Evolutionary conservation across 2,329 filamentous ascomycete species (phyloP).

Genomic region (Penicillium thymicola): DNA sequence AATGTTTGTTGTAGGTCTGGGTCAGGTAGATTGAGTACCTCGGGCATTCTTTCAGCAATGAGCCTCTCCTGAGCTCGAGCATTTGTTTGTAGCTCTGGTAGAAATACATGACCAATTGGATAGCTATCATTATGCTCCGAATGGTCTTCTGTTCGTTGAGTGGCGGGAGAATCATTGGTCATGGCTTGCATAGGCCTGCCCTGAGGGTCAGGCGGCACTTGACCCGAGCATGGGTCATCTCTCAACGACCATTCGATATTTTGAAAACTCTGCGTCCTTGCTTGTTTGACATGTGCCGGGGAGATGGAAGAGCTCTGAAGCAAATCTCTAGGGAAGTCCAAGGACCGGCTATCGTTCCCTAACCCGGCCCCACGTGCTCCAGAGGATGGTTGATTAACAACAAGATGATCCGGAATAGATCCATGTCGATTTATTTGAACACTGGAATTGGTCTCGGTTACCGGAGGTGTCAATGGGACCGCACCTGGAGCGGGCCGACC

Average conservation of each 20-base stretch:
- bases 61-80: slow-evolving; percentile 14
- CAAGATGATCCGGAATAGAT: background rate
- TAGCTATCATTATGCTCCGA: slow-evolving; percentile 15
- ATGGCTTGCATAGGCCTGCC: background rate
- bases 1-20: slow-evolving; percentile 41
- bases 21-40: slow-evolving; percentile 6
- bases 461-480: slow-evolving; percentile 5
- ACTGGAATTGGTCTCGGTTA: slow-evolving; percentile 3
- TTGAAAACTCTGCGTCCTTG: background rate
- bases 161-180: slow-evolving; percentile 5
- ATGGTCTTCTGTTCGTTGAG: slow-evolving; percentile 11
- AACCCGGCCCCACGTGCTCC: background rate
- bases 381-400: background rate
- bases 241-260: background rate
- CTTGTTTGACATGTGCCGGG: background rate
- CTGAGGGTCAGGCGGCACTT: background rate
- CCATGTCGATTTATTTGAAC: background rate
- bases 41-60: slow-evolving; percentile 10
- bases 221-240: background rate
- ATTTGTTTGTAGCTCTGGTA: slow-evolving; percentile 15
- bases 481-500: background rate
- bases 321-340: background rate
- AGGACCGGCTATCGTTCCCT: background rate
- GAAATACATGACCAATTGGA: slow-evolving; percentile 11
- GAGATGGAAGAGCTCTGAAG: background rate